These are phyloP conservation scores for Alternaria viburni DNA, from an alignment of 2,329 filamentous ascomycete species.

Conservation along the genomic window DNA sequence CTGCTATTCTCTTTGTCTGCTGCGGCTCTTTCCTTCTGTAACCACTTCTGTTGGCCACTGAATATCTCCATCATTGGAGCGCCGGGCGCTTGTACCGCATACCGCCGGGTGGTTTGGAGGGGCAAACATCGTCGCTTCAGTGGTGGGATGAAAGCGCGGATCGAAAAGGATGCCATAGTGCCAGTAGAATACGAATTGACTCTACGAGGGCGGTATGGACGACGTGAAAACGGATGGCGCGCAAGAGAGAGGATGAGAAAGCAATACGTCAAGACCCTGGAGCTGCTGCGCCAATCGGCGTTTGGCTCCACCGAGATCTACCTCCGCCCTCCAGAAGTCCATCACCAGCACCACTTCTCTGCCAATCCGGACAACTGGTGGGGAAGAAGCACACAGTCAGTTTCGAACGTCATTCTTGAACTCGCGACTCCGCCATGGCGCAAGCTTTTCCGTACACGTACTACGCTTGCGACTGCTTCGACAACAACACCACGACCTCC, in stretches of 20 bases:
- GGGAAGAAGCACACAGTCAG: background rate
- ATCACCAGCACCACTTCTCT: conserved; percentile 9
- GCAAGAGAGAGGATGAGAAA: background rate
- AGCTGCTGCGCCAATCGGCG: conserved; percentile 14
- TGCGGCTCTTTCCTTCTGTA: conserved; percentile 89
- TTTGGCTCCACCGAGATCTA: conserved; percentile 14
- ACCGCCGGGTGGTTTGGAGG: conserved; percentile 56
- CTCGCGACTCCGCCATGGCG: conserved; percentile 52
- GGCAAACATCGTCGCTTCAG: conserved; percentile 33
- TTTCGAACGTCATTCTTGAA: background rate
- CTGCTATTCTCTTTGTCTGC: conserved; percentile 72
- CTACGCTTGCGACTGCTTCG: conserved; percentile 69
- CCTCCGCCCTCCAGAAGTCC: conserved; percentile 3
- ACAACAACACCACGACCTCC: conserved; percentile 48
- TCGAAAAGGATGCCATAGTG: conserved; percentile 41
- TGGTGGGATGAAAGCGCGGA: conserved; percentile 46
- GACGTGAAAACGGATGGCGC: background rate
- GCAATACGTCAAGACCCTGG: conserved; percentile 15
- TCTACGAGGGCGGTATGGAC: background rate
- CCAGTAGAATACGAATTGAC: background rate
- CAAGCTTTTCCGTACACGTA: conserved; percentile 67
- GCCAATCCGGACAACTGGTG: background rate
- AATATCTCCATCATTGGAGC: conserved; percentile 87
- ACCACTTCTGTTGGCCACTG: conserved; percentile 83
- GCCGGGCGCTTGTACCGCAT: conserved; percentile 79